Evolutionary conservation across 1,284 basidiomycete species (phyloP).

Genomic region (Naganishia albida): DNA sequence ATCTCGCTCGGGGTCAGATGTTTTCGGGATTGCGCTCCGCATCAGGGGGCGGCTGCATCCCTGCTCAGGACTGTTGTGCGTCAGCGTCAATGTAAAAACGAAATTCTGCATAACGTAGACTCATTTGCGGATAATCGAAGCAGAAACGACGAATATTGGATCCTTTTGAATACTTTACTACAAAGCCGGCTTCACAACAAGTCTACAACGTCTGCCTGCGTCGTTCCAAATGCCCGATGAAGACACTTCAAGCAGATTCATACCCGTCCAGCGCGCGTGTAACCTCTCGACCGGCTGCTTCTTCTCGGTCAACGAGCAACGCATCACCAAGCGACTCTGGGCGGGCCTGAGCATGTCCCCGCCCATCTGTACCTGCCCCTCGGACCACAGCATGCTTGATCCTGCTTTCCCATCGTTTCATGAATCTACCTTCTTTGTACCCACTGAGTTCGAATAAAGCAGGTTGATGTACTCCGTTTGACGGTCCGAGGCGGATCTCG

Average conservation of each 20-base stretch:
- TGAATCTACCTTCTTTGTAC: slow-evolving; percentile 23
- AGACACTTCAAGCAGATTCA: slow-evolving; percentile 16
- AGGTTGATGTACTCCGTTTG: background rate
- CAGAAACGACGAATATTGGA: too few species aligned
- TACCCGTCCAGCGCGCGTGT: slow-evolving; percentile 20
- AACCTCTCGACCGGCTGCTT: slow-evolving; percentile 8
- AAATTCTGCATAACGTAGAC: too few species aligned
- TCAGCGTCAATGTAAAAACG: too few species aligned
- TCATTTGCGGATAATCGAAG: too few species aligned
- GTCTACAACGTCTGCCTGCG: too few species aligned
- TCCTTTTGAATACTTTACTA: too few species aligned
- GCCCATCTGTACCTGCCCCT: background rate
- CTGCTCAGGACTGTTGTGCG: too few species aligned
- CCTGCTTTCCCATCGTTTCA: slow-evolving; percentile 25
- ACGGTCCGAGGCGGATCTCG: slow-evolving; percentile 20
- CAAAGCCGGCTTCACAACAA: too few species aligned
- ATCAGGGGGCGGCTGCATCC: too few species aligned
- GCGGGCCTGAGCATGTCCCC: background rate
- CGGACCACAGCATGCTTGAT: slow-evolving; percentile 18
- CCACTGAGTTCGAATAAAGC: slow-evolving; percentile 14
- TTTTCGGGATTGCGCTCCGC: too few species aligned
- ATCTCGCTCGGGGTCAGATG: slow-evolving; percentile 1
- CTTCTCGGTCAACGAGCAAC: slow-evolving; percentile 19
- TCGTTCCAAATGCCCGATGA: too few species aligned
- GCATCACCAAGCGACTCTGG: slow-evolving; percentile 18